Conservation (phyloP, 2,329 filamentous ascomycete species). For the Cladosporium sphaerospermum region DNA sequence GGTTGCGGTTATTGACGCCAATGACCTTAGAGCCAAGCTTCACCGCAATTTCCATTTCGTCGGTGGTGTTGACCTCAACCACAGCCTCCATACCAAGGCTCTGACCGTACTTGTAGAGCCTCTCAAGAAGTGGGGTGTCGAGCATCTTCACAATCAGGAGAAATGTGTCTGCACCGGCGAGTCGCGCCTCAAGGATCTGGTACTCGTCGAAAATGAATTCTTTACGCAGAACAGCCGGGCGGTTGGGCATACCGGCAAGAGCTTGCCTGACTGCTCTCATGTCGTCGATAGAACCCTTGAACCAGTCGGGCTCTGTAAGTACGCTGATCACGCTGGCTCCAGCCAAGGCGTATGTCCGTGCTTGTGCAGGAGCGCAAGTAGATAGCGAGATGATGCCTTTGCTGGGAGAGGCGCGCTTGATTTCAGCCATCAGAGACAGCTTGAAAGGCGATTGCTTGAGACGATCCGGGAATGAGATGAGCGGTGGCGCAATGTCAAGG, state of each 20-base stretch:
- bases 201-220: slow-evolving; percentile 99
- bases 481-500: slow-evolving; percentile 75
- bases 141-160: slow-evolving; percentile 98
- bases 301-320: slow-evolving; percentile 98
- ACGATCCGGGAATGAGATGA: slow-evolving; percentile 71
- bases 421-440: slow-evolving; percentile 94
- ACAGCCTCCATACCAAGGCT: slow-evolving; percentile 95
- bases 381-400: slow-evolving; percentile 89
- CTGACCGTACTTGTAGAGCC: slow-evolving; percentile 80
- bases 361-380: slow-evolving; percentile 82
- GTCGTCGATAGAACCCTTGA: slow-evolving; percentile 96
- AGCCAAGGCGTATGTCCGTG: slow-evolving; percentile 82
- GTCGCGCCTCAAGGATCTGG: slow-evolving; percentile 87
- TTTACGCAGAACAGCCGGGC: slow-evolving; percentile 86
- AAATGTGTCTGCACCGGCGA: slow-evolving; percentile 91
- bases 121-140: slow-evolving; percentile 63
- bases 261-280: slow-evolving; percentile 79
- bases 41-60: slow-evolving; percentile 86
- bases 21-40: slow-evolving; percentile 84
- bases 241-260: slow-evolving; percentile 83
- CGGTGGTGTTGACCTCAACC: slow-evolving; percentile 90
- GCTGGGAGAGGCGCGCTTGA: slow-evolving; percentile 92
- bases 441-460: slow-evolving; percentile 76
- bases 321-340: slow-evolving; percentile 97
- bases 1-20: slow-evolving; percentile 94